Base-by-base conservation (phyloP, 192 early-diverging fungal genomes). In the Cetraspora pellucida region DNA sequence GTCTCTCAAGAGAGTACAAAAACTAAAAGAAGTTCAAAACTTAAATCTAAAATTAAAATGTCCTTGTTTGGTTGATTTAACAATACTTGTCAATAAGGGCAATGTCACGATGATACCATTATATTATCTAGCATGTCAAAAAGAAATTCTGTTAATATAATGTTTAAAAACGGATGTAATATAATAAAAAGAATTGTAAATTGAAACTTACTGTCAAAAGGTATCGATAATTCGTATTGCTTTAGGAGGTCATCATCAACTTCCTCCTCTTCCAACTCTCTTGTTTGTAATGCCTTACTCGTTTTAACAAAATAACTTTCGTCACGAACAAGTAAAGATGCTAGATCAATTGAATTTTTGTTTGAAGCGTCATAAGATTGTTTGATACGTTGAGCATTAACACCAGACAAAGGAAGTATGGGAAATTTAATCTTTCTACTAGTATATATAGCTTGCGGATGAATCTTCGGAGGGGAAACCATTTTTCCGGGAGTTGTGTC, bases 391-490 rank as follows among this genome's bases (percentile, higher is more conserved):
- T 28, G 59, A 13, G 28, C 14, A 28, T 60, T 60, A 4, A 28
- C 11, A 2, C 25, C 13, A 28, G 23, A 28, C 27, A 60, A 28
- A 0, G 59, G 59, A 10, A 70, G 23, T n/a, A 69, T 50, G 14
- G 70, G 70, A 43, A 72, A 55, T 72, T 72, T 72, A 1, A 72
- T 6, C 31, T 72, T 46, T 17, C 52, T 21, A 13, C 50, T 30
- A 19, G 70, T 37, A 72, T 72, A 72, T 30, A 72, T 72, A 0
- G 70, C 70, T 55, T 72, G 70, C 9, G 52, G 70, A 72, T 72
- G 70, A 3, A 55, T 43, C 55, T 72, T 55, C n/a, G 30, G 49
- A n/a, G 70, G 70, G 17, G 30, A 31, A n/a, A 72, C 3, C 52
- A 72, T 30, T 72, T 17, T 55, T 7, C 30, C 52, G 10, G 30